Evolutionary conservation across 148 eudicot genomes (phyloP).

Genomic region (Dianthus caryophyllus): DNA sequence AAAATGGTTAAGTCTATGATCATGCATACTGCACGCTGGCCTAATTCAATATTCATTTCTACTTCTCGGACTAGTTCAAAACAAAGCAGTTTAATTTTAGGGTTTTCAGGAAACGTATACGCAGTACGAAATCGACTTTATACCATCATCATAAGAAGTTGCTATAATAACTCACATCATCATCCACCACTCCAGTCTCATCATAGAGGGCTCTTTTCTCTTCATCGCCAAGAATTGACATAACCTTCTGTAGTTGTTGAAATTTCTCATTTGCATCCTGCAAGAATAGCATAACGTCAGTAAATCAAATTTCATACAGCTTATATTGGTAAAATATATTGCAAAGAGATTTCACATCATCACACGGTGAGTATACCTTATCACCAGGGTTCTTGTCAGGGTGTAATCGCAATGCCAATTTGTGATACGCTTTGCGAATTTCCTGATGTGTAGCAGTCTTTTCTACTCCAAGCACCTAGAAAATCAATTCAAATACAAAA

Average conservation of each 20-base stretch:
- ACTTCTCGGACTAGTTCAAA: not conserved
- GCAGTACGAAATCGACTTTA: not conserved
- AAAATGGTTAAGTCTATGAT: too few species aligned
- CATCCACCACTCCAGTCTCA: conserved; percentile 92
- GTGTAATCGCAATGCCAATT: conserved; percentile 83
- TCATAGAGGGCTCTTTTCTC: conserved; percentile 92
- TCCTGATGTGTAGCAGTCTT: conserved; percentile 75
- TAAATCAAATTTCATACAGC: not conserved
- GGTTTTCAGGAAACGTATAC: not conserved
- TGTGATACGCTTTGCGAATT: conserved; percentile 85
- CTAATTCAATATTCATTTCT: not conserved
- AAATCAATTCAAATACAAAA: not conserved
- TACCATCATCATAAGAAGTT: not conserved
- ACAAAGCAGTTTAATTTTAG: not conserved
- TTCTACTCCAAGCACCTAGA: conserved; percentile 83
- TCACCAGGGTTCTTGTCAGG: conserved; percentile 97
- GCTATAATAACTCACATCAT: conserved; percentile 59
- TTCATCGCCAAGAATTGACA: conserved; percentile 90
- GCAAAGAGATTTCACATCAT: not conserved
- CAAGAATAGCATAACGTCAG: not conserved
- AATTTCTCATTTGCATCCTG: conserved; percentile 94
- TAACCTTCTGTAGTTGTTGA: conserved; percentile 94
- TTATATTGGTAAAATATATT: not conserved
- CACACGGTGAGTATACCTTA: conserved; percentile 46
- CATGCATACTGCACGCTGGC: too few species aligned